Conservation (phyloP, 2,329 filamentous ascomycete genomes). For the Trichoderma koningiopsis region DNA sequence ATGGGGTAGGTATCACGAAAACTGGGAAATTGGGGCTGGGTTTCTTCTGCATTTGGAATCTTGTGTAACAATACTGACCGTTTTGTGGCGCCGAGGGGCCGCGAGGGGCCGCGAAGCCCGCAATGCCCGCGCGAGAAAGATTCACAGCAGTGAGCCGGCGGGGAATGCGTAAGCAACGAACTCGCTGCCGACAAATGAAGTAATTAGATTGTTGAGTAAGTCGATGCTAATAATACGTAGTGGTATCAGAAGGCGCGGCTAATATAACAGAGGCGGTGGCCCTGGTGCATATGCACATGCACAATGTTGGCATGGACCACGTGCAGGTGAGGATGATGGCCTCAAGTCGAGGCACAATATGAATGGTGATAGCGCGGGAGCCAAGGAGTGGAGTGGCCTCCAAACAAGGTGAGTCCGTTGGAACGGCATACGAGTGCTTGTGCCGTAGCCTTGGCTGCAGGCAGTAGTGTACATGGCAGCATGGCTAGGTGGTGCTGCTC, state of each 20-base stretch:
- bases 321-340: constrained; percentile 2
- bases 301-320: background rate
- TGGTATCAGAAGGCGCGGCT: constrained; percentile 17
- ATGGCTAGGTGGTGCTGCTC: background rate
- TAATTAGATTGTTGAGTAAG: background rate
- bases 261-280: background rate
- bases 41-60: constrained; percentile 1
- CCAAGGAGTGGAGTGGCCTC: background rate
- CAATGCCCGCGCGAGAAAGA: background rate
- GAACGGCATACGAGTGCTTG: background rate
- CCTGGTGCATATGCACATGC: background rate
- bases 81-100: background rate
- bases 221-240: background rate
- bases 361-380: background rate
- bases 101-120: background rate
- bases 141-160: background rate
- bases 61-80: background rate
- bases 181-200: constrained; percentile 11
- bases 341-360: background rate
- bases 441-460: background rate
- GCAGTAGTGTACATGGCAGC: background rate
- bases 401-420: background rate
- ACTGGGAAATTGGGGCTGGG: too few relatives aligned
- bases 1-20: background rate
- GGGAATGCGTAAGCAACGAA: constrained; percentile 12